Conservation (phyloP, 75 land plant genomes). For the Pinus tabuliformis region DNA sequence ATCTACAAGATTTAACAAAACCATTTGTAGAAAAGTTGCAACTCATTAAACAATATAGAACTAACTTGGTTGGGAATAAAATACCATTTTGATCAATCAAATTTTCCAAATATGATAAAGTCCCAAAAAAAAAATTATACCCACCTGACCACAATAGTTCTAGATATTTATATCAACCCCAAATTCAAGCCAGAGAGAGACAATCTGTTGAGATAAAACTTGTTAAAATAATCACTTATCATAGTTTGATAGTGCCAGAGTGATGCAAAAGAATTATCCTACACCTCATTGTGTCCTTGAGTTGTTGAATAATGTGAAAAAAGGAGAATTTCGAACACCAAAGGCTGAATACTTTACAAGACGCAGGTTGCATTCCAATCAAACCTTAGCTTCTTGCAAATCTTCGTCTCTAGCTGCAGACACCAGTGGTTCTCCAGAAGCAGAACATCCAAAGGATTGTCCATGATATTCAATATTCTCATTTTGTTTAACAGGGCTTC, state of each 20-base stretch:
- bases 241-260: background rate
- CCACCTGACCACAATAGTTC: slow-evolving; percentile 92
- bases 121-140: background rate
- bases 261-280: background rate
- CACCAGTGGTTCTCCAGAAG: slow-evolving; percentile 92
- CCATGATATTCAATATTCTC: slow-evolving; percentile 68
- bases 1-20: background rate
- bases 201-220: slow-evolving; percentile 57
- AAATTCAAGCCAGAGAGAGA: slow-evolving; percentile 78
- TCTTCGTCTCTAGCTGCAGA: slow-evolving; percentile 98
- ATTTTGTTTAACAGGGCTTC: slow-evolving; percentile 11
- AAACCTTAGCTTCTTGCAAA: slow-evolving; percentile 93
- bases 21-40: background rate
- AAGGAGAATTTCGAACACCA: slow-evolving; percentile 91
- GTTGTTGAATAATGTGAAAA: slow-evolving; percentile 92
- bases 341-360: slow-evolving; percentile 90
- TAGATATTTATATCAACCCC: slow-evolving; percentile 92
- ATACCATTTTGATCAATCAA: background rate
- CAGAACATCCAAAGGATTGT: slow-evolving; percentile 95
- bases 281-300: slow-evolving; percentile 97
- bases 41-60: background rate
- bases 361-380: slow-evolving; percentile 85
- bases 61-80: background rate
- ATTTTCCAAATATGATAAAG: background rate
- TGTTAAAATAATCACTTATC: background rate